These are phyloP conservation scores for Ogataea hybrid DNA, from an alignment of 1,139 yeast species.

Conservation along the genomic window DNA sequence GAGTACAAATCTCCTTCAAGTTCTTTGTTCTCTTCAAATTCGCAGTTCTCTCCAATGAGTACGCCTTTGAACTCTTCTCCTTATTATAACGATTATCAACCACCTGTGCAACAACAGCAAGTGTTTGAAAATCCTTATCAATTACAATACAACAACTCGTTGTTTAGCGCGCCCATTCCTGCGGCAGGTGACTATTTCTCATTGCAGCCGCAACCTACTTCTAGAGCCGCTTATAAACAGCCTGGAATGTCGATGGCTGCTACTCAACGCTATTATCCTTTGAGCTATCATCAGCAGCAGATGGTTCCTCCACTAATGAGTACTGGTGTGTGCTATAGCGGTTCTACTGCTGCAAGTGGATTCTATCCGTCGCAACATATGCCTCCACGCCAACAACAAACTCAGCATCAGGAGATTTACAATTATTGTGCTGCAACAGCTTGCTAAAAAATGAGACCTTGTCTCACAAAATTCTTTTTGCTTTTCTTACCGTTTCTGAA, in stretches of 20 bases:
- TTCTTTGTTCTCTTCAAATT: constrained; percentile 23
- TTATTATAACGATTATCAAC: constrained; percentile 20
- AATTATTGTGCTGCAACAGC: constrained; percentile 24
- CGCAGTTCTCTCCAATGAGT: constrained; percentile 23
- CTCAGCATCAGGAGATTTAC: constrained; percentile 13
- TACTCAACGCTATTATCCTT: constrained; percentile 20
- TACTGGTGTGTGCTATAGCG: constrained; percentile 14
- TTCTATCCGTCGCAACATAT: constrained; percentile 10
- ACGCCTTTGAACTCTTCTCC: constrained; percentile 25
- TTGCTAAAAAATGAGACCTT: constrained; percentile 12
- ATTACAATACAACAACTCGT: constrained; percentile 19
- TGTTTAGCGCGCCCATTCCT: constrained; percentile 10
- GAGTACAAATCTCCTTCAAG: constrained; percentile 22
- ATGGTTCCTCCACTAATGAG: constrained; percentile 17
- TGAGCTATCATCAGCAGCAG: constrained; percentile 15
- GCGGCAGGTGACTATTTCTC: constrained; percentile 15
- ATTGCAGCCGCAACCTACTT: constrained; percentile 13
- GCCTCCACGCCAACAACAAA: constrained; percentile 12
- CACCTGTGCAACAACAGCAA: constrained; percentile 20
- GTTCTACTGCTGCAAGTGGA: constrained; percentile 3
- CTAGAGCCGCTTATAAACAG: constrained; percentile 10
- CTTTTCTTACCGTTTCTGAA: constrained; percentile 1
- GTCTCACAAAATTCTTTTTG: neutral
- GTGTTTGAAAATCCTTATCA: constrained; percentile 29
- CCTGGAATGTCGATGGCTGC: constrained; percentile 10